phyloP scores from a whole-genome alignment of 805 yeast genomes.

The Monosporozyma unispora region DNA sequence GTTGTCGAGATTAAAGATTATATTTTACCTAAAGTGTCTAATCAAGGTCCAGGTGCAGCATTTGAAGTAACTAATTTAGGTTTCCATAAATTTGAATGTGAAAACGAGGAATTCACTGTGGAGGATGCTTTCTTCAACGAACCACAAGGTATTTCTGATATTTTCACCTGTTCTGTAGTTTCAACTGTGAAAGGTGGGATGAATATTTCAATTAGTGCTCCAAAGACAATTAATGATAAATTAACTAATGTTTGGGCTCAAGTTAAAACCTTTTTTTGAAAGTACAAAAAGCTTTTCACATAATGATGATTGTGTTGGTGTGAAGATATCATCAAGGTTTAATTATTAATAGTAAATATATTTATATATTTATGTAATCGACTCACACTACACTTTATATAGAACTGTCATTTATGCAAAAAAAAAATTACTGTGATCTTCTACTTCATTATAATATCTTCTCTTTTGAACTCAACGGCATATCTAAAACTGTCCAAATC shows the following conservation, averaged over 20 bases:
- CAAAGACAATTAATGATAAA: conserved; percentile 6
- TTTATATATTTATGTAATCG: neutral
- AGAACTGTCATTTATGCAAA: neutral
- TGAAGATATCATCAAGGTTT: neutral
- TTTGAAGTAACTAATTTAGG: conserved; percentile 28
- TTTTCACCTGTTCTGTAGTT: conserved; percentile 17
- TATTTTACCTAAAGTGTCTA: conserved; percentile 12
- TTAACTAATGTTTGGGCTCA: conserved; percentile 1
- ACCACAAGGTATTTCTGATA: conserved; percentile 22
- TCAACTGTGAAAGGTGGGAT: conserved; percentile 23
- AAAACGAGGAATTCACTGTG: conserved; percentile 8
- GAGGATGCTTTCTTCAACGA: conserved; percentile 21
- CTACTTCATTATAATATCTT: neutral
- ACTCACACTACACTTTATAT: neutral
- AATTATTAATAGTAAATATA: neutral
- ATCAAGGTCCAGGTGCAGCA: conserved; percentile 16
- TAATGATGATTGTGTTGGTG: neutral
- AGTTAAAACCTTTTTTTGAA: neutral
- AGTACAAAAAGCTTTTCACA: neutral
- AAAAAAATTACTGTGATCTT: neutral
- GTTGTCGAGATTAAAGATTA: conserved; percentile 13
- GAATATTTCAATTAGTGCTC: conserved; percentile 18
- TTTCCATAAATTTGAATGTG: conserved; percentile 11
- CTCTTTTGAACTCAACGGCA: neutral
- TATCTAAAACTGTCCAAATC: neutral